Percentiles rank a stretch among this genome's conserved stretches.
Conservation (phyloP, 345 rosid genomes). For the Limnanthes douglasii region DNA sequence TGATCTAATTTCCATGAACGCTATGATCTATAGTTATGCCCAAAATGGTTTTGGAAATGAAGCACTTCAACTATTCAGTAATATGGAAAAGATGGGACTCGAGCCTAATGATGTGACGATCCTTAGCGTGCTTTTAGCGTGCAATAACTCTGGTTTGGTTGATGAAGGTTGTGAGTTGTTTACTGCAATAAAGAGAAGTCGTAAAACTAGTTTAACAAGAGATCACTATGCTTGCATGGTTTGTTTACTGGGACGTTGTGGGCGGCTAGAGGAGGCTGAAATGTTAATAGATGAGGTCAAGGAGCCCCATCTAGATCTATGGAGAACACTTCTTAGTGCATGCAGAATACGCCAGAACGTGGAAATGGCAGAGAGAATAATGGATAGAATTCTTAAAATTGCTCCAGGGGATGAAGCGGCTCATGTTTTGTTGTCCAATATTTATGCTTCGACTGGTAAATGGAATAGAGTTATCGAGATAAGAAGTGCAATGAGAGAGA, state of each 20-base stretch:
- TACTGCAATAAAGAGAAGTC: slow-evolving; percentile 16
- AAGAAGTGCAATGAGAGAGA: slow-evolving; percentile 33
- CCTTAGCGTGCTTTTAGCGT: slow-evolving; percentile 47
- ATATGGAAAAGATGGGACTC: slow-evolving; percentile 21
- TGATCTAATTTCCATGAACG: slow-evolving; percentile 51
- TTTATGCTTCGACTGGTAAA: slow-evolving; percentile 31
- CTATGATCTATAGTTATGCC: slow-evolving; percentile 45
- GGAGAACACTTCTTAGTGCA: slow-evolving; percentile 50
- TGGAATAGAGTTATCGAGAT: slow-evolving; percentile 39
- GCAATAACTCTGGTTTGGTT: slow-evolving; percentile 53
- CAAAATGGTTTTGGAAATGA: slow-evolving; percentile 34
- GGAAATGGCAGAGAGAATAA: slow-evolving; percentile 27
- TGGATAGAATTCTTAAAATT: slow-evolving; percentile 30
- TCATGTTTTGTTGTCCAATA: slow-evolving; percentile 36
- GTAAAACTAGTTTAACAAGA: slow-evolving; percentile 18
- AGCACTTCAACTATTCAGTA: slow-evolving; percentile 31
- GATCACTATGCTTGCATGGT: slow-evolving; percentile 60
- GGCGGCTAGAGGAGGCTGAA: slow-evolving; percentile 53
- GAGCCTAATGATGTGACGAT: slow-evolving; percentile 39
- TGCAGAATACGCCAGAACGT: slow-evolving; percentile 33
- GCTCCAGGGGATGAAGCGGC: slow-evolving; percentile 45
- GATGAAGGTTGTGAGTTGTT: slow-evolving; percentile 36
- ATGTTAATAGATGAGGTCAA: slow-evolving; percentile 22
- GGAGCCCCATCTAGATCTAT: slow-evolving; percentile 38
- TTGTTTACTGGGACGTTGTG: slow-evolving; percentile 53